These are phyloP conservation scores for Oemleria cerasiformis DNA, from an alignment of 306 rosid genomes.

Conservation along the genomic window DNA sequence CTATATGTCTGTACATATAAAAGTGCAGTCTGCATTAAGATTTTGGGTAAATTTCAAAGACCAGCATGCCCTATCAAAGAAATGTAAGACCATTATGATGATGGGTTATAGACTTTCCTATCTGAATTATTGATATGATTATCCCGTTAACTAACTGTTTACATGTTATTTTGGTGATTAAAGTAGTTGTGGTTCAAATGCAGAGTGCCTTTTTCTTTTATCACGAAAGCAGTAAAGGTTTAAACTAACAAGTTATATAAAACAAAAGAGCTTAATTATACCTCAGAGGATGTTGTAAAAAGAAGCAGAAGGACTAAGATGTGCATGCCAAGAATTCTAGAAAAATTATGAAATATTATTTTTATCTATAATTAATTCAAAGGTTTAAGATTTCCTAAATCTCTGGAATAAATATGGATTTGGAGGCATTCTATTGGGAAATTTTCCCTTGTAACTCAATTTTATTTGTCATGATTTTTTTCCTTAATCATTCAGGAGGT, in stretches of 20 bases:
- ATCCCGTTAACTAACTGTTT: not conserved
- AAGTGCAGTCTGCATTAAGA: not conserved
- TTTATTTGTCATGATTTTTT: not conserved
- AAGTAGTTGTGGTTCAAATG: not conserved
- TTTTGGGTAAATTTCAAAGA: slow-evolving; percentile 1
- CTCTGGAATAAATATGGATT: not conserved
- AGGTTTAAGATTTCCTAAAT: not conserved
- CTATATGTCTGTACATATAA: not conserved
- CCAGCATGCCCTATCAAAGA: not conserved
- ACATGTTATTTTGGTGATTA: not conserved
- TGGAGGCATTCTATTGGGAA: not conserved
- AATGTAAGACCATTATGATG: not conserved
- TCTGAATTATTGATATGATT: not conserved
- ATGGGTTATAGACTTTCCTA: not conserved
- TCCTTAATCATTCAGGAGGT: slow-evolving; percentile 1
- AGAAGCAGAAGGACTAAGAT: not conserved
- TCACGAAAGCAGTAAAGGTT: not conserved
- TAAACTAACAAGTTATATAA: not conserved
- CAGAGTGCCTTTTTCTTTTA: not conserved
- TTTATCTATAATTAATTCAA: not conserved
- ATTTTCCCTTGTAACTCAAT: not conserved
- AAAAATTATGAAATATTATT: not conserved
- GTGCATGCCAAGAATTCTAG: not conserved
- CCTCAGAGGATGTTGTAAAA: not conserved
- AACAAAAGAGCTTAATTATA: not conserved